Percentiles rank a stretch among this genome's conserved stretches.
phyloP scores from a whole-genome alignment of 2,329 filamentous ascomycete species.

The Xylariales sp. region DNA sequence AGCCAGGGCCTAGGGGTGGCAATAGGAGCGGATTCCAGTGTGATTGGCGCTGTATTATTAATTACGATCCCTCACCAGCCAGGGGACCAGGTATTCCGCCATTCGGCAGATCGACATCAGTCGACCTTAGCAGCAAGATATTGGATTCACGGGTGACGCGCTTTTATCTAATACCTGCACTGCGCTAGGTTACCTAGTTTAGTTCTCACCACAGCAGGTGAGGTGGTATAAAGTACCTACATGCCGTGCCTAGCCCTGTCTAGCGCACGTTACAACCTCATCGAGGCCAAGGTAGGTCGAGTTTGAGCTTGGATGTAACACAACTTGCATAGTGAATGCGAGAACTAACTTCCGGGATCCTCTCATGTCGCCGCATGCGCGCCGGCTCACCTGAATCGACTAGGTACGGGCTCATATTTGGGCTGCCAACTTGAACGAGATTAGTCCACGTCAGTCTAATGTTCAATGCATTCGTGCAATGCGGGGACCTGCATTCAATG shows the following conservation, averaged over 20 bases:
- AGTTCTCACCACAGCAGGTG: constrained; percentile 30
- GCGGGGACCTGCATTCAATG: constrained; percentile 44
- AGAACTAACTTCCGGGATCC: constrained; percentile 45
- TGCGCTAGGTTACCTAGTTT: background rate
- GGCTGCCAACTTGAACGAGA: constrained; percentile 39
- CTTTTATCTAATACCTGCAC: constrained; percentile 20
- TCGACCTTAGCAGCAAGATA: constrained; percentile 31
- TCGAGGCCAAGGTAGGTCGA: constrained; percentile 38
- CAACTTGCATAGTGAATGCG: constrained; percentile 44
- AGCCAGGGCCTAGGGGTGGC: constrained; percentile 24
- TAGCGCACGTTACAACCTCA: constrained; percentile 36
- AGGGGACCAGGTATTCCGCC: constrained; percentile 21
- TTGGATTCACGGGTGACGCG: constrained; percentile 25
- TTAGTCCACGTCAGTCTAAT: constrained; percentile 40
- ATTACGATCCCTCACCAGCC: constrained; percentile 17
- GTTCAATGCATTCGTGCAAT: constrained; percentile 38
- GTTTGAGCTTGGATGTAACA: constrained; percentile 45
- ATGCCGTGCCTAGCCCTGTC: constrained; percentile 39
- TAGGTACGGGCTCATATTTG: constrained; percentile 40
- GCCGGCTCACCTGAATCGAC: constrained; percentile 45
- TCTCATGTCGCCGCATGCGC: constrained; percentile 45
- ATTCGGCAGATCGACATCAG: constrained; percentile 37
- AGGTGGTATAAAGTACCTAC: constrained; percentile 35
- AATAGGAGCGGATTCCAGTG: constrained; percentile 22
- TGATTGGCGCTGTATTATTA: constrained; percentile 33